These are phyloP conservation scores for Austroboletus novae-zelandiae DNA, from an alignment of 1,284 basidiomycete genomes.

Conservation along the genomic window DNA sequence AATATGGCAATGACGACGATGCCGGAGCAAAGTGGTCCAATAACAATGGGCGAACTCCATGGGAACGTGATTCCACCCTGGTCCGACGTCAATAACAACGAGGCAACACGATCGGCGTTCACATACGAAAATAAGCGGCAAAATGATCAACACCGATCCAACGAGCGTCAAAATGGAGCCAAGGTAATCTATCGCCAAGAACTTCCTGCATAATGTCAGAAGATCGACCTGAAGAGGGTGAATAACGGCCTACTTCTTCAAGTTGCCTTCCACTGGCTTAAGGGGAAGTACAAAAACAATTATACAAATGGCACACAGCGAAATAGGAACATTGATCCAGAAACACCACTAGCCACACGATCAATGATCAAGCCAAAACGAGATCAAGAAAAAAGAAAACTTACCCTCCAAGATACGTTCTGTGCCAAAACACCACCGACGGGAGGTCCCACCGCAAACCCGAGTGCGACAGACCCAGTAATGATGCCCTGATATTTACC, in stretches of 20 bases:
- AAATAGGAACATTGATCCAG: slow-evolving; percentile 66
- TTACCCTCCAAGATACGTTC: slow-evolving; percentile 60
- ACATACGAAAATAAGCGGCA: slow-evolving; percentile 73
- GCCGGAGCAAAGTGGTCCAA: slow-evolving; percentile 61
- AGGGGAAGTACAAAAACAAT: slow-evolving; percentile 65
- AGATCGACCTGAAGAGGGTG: neutral
- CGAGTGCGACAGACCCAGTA: slow-evolving; percentile 47
- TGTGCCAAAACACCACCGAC: slow-evolving; percentile 58
- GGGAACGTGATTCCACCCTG: slow-evolving; percentile 69
- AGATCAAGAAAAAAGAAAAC: slow-evolving; percentile 17
- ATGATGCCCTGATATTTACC: slow-evolving; percentile 69
- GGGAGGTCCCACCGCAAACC: slow-evolving; percentile 51
- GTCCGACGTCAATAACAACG: slow-evolving; percentile 3
- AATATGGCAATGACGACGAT: slow-evolving; percentile 55
- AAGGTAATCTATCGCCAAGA: slow-evolving; percentile 67
- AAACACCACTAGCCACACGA: slow-evolving; percentile 51
- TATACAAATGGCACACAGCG: slow-evolving; percentile 49
- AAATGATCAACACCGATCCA: slow-evolving; percentile 61
- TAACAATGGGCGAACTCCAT: slow-evolving; percentile 62
- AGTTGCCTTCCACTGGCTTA: slow-evolving; percentile 59
- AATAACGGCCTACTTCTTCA: slow-evolving; percentile 38
- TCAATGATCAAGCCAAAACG: neutral
- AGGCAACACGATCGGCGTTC: neutral
- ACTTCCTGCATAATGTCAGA: slow-evolving; percentile 44
- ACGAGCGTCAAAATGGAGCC: slow-evolving; percentile 58